These are phyloP conservation scores for Limnanthes douglasii DNA, from an alignment of 345 rosid genomes.

Conservation along the genomic window DNA sequence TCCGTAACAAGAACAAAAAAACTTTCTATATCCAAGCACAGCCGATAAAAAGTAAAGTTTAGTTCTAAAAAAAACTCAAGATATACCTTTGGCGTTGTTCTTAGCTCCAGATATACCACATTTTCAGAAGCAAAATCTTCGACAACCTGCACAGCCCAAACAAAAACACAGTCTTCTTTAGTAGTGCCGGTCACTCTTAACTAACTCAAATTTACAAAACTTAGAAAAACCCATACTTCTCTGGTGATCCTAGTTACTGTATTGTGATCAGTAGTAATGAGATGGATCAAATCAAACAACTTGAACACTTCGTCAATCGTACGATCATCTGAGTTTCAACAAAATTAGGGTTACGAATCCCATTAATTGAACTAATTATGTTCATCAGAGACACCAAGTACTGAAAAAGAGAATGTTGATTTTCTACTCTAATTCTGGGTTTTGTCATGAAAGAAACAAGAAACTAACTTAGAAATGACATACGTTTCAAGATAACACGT, in stretches of 20 bases:
- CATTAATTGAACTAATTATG: no score
- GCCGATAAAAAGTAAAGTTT: not conserved
- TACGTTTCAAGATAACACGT: constrained; percentile 66
- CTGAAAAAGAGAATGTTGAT: no score
- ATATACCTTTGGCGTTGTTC: constrained; percentile 95
- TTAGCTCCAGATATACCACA: constrained; percentile 72
- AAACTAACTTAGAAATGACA: constrained; percentile 6
- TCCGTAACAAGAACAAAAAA: no score
- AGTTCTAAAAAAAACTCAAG: not conserved
- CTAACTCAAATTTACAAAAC: not conserved
- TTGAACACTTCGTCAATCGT: constrained; percentile 72
- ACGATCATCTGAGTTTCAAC: constrained; percentile 72
- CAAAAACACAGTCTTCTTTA: no score
- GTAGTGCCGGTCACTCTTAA: not conserved
- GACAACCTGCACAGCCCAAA: constrained; percentile 39
- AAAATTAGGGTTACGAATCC: no score
- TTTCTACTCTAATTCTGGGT: no score
- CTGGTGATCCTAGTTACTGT: constrained; percentile 72
- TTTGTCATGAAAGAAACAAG: no score
- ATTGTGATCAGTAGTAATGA: constrained; percentile 67
- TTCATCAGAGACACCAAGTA: no score
- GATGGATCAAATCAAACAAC: constrained; percentile 75
- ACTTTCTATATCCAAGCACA: no score
- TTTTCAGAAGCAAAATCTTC: constrained; percentile 92
- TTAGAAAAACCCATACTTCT: constrained; percentile 31